Base-by-base conservation (phyloP, 345 rosid species). In the Salix caprea region DNA sequence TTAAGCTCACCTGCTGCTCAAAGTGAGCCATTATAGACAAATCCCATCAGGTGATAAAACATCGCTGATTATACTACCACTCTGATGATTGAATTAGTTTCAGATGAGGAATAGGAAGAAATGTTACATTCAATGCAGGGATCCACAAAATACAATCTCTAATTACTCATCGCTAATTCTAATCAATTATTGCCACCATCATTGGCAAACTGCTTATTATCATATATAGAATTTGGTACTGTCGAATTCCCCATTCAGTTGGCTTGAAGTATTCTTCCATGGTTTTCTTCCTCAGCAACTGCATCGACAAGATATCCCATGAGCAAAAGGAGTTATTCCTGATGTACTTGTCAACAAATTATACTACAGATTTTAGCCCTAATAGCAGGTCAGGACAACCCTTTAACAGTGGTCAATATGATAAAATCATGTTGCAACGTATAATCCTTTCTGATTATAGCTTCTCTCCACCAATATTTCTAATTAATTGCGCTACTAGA, bases 201-300 rank as follows among this genome's bases (percentile, higher is more conserved):
- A 23, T 58, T 52, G 36, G 40, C 50, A 61, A 61, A 23, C 72
- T 65, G 24, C n/a, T 70, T 54, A 66, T 56, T 26, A 9, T 9
- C 62, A 28, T 62, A 50, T 71, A 58, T 74, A 65, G 42, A 46
- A 76, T 46, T 66, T 14, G 39, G n/a, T 36, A 13, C 40, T 69
- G 3, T 21, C 46, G 72, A n/a, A 46, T 58, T 52, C 14, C 24
- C 68, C 73, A 70, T 81, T 89, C 84, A 89, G 82, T 91, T 91
- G 67, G 87, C 56, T 77, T 91, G 94, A 54, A 90, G 92, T 67
- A 86, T 75, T 87, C 89, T 86, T 79, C 89, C 94, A 70, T 75
- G 82, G 61, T 66, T 86, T 74, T 86, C 87, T 84, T 86, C 94
- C 76, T 87, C 92, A 54, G 66, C 79, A 74, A 80, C 93, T 90